A percentile compares a stretch with the other conserved stretches of the same genome.
These are phyloP conservation scores for Cercospora janseana DNA, from an alignment of 2,329 filamentous ascomycete genomes.

Conservation along the genomic window DNA sequence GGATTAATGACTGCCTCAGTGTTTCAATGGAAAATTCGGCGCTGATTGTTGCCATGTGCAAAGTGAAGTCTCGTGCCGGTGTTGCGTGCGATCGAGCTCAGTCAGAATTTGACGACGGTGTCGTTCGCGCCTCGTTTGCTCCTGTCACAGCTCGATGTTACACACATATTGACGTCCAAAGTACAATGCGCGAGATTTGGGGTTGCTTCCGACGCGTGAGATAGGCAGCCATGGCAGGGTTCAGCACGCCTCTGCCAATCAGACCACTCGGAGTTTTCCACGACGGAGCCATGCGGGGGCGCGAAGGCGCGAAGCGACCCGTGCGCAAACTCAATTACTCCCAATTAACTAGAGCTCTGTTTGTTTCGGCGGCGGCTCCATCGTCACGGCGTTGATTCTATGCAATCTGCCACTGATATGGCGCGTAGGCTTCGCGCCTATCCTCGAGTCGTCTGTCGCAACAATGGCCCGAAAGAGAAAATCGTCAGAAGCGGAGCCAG, in stretches of 20 bases:
- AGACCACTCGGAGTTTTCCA: constrained; percentile 5
- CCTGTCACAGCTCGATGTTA: no score
- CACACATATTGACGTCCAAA: no score
- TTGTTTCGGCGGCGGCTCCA: constrained; percentile 1
- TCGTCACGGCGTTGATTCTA: background rate
- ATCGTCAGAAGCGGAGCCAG: constrained; percentile 15
- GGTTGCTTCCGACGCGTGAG: constrained; percentile 9
- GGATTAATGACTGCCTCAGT: no score
- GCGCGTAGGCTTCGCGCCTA: background rate
- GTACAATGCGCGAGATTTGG: constrained; percentile 12
- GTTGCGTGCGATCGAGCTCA: no score
- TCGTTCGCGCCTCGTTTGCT: no score
- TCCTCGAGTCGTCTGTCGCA: background rate
- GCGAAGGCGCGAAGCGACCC: background rate
- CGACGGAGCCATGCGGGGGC: background rate
- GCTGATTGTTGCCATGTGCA: no score
- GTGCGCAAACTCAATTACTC: background rate
- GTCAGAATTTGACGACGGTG: no score
- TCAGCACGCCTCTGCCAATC: background rate
- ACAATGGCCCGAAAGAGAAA: constrained; percentile 17
- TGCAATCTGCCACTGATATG: background rate
- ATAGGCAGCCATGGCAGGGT: constrained; percentile 3
- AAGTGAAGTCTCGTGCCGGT: no score
- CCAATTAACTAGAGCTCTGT: no score
- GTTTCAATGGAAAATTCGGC: no score